These are phyloP conservation scores for Globisporangium alternatum DNA, from an alignment of 352 stramenopile species.

Conservation along the genomic window DNA sequence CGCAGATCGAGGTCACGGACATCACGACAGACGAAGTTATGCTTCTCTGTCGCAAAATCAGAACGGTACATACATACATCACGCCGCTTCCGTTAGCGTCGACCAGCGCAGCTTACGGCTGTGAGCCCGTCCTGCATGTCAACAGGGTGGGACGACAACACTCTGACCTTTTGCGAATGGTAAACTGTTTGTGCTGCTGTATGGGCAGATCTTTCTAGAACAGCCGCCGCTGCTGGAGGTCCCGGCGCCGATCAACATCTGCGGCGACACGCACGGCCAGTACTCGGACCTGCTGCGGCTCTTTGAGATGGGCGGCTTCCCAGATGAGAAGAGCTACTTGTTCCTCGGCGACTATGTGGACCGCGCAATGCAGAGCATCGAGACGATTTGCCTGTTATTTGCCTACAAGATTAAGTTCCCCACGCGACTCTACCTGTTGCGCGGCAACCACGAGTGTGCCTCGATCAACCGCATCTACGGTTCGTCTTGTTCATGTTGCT, in stretches of 20 bases:
- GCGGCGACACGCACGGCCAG: conserved; percentile 96
- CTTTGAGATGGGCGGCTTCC: conserved; percentile 91
- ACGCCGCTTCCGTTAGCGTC: not conserved
- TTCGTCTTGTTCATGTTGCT: not conserved
- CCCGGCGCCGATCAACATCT: conserved; percentile 93
- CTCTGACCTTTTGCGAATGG: not conserved
- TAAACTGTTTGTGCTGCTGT: not conserved
- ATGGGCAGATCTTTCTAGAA: conserved; percentile 63
- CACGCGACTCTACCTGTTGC: conserved; percentile 82
- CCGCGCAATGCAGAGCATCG: conserved; percentile 85
- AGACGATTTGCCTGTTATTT: conserved; percentile 81
- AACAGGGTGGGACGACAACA: not conserved
- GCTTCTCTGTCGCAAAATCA: conserved; percentile 72
- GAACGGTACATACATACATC: conserved; percentile 35
- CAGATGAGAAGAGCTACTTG: conserved; percentile 77
- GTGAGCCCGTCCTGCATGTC: not conserved
- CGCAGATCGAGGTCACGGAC: conserved; percentile 64
- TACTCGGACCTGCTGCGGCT: conserved; percentile 98
- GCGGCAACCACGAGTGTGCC: conserved; percentile 77
- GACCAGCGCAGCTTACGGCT: not conserved
- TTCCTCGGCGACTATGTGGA: conserved; percentile 87
- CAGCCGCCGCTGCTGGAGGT: conserved; percentile 94
- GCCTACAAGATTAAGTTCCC: conserved; percentile 89
- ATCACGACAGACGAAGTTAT: conserved; percentile 77
- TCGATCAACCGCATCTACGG: conserved; percentile 86